phyloP scores from a whole-genome alignment of 2,329 filamentous ascomycete species.

The Iodosphaeria phyllophila region DNA sequence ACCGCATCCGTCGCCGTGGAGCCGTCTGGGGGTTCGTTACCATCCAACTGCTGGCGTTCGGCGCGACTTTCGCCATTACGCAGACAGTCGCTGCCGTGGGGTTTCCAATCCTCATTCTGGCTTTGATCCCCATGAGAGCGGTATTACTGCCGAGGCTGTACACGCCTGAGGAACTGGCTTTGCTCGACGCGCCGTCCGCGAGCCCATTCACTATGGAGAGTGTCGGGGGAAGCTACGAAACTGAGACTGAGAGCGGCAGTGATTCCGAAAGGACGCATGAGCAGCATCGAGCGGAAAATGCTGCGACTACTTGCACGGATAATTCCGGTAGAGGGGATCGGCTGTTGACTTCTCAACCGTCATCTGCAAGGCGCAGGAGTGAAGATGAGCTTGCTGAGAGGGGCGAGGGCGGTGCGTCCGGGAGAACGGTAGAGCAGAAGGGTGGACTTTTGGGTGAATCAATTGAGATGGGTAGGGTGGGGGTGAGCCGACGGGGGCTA shows the following conservation, averaged over 20 bases:
- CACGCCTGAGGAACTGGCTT: constrained; percentile 35
- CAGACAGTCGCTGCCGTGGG: constrained; percentile 70
- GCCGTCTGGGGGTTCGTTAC: constrained; percentile 56
- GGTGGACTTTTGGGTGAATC: constrained; percentile 3
- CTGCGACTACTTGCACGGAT: constrained; percentile 1
- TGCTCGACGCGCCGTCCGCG: constrained; percentile 56
- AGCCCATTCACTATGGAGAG: constrained; percentile 61
- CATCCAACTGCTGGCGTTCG: constrained; percentile 52
- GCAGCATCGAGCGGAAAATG: not conserved
- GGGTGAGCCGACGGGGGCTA: constrained; percentile 8
- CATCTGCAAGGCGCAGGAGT: constrained; percentile 8
- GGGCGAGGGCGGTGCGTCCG: constrained; percentile 10
- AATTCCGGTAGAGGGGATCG: constrained; percentile 1
- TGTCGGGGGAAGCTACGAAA: constrained; percentile 46
- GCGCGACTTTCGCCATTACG: constrained; percentile 64
- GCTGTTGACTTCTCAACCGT: too few species aligned
- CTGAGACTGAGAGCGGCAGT: constrained; percentile 11
- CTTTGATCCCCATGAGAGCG: constrained; percentile 47
- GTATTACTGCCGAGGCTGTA: constrained; percentile 45
- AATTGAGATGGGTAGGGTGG: constrained; percentile 11
- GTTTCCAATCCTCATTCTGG: constrained; percentile 57
- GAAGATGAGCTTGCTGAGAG: constrained; percentile 18
- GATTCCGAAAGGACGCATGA: constrained; percentile 2
- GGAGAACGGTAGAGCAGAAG: constrained; percentile 10
- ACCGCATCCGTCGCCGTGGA: constrained; percentile 35